These are phyloP conservation scores for Rhizopogon vesiculosus DNA, from an alignment of 768 basidiomycete genomes.

Conservation along the genomic window DNA sequence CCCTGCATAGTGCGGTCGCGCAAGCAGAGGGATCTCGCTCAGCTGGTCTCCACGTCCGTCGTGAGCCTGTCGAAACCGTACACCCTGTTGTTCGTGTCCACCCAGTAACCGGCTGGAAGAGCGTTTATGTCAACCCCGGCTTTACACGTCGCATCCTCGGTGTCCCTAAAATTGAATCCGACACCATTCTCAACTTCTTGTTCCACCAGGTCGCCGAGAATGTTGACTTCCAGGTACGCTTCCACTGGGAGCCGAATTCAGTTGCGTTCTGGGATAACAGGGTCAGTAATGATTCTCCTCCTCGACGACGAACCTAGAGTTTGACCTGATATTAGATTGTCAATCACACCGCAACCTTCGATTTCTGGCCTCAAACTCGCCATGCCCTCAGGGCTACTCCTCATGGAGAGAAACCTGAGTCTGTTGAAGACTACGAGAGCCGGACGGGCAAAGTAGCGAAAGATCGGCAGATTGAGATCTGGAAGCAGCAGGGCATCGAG, in stretches of 20 bases:
- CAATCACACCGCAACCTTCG: conserved; percentile 77
- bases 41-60: conserved; percentile 65
- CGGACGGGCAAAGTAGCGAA: conserved; percentile 63
- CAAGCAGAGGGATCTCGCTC: conserved; percentile 74
- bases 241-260: conserved; percentile 72
- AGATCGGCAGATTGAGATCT: conserved; percentile 70
- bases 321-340: conserved; percentile 41
- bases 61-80: conserved; percentile 61
- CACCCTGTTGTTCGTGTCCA: conserved; percentile 85
- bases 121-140: conserved; percentile 77
- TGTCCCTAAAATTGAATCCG: conserved; percentile 79
- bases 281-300: conserved; percentile 32
- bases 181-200: conserved; percentile 63
- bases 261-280: conserved; percentile 88
- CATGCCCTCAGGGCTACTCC: conserved; percentile 82
- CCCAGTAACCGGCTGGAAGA: conserved; percentile 83
- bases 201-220: conserved; percentile 69
- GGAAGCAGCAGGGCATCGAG: conserved; percentile 59
- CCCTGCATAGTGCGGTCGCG: conserved; percentile 72
- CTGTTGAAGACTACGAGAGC: conserved; percentile 65
- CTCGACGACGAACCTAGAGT: background rate
- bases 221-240: conserved; percentile 71
- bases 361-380: conserved; percentile 73
- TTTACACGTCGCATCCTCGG: conserved; percentile 79
- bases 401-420: conserved; percentile 73